Evolutionary conservation across 1,284 basidiomycete genomes (phyloP).

Genomic region (Schizopora paradoxa): DNA sequence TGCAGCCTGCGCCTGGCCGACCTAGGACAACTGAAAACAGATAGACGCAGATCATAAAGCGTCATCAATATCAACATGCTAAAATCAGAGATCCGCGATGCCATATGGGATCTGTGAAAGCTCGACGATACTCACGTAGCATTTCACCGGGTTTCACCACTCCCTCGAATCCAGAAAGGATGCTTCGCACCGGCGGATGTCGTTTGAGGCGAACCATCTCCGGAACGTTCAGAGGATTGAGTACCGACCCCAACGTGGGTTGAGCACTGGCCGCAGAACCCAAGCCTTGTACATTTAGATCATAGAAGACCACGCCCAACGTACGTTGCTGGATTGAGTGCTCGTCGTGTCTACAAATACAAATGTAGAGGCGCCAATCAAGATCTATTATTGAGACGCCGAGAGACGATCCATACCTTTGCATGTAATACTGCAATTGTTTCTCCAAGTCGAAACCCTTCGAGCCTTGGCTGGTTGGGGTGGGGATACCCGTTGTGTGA

Average conservation of each 20-base stretch:
- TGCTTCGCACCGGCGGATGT: slow-evolving; percentile 20
- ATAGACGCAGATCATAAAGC: neutral
- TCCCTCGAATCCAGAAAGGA: slow-evolving; percentile 26
- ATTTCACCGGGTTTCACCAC: slow-evolving; percentile 32
- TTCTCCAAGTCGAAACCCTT: too few species aligned
- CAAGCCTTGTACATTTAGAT: slow-evolving; percentile 17
- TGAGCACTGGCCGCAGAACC: slow-evolving; percentile 18
- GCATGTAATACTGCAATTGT: too few species aligned
- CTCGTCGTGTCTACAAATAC: too few species aligned
- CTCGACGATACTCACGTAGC: slow-evolving; percentile 19
- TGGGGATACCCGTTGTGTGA: too few species aligned
- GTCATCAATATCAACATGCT: too few species aligned
- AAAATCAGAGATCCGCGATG: neutral
- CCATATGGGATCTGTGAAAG: neutral
- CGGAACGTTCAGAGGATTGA: slow-evolving; percentile 13
- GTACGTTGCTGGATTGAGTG: neutral
- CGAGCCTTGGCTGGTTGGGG: too few species aligned
- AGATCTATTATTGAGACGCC: too few species aligned
- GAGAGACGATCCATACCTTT: too few species aligned
- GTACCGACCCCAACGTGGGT: slow-evolving; percentile 17
- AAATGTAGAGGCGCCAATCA: too few species aligned
- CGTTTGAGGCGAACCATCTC: slow-evolving; percentile 9
- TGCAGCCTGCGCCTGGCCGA: slow-evolving; percentile 34
- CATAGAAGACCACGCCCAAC: slow-evolving; percentile 4
- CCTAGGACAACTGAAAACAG: slow-evolving; percentile 31